Percentiles rank a stretch among this genome's conserved stretches.
These are phyloP conservation scores for Bolboschoenoplectus hybrid DNA, from an alignment of 202 grass and related monocot species.

Conservation along the genomic window DNA sequence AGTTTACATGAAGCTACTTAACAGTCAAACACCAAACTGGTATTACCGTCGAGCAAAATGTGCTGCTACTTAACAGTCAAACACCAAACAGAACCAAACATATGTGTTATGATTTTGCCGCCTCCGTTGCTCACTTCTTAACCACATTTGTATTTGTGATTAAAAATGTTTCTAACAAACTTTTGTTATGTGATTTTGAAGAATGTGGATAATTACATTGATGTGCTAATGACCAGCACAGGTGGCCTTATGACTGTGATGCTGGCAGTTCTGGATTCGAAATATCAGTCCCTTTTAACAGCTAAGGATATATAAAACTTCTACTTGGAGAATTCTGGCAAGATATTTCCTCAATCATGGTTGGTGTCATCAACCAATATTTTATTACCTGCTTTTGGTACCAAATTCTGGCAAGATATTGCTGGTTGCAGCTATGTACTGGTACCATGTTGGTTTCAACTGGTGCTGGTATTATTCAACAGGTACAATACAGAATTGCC, in stretches of 20 bases:
- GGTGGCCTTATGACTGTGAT: slow-evolving; percentile 50
- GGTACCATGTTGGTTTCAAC: neutral
- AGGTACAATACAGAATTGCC: neutral
- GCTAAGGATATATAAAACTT: slow-evolving; percentile 52
- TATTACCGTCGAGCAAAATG: neutral
- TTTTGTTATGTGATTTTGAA: slow-evolving; percentile 1
- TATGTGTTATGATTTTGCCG: neutral
- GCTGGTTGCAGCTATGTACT: neutral
- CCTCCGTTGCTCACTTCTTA: neutral
- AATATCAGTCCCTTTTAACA: slow-evolving; percentile 40
- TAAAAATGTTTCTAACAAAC: neutral
- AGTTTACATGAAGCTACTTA: neutral
- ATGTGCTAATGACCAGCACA: slow-evolving; percentile 54
- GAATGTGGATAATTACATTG: slow-evolving; percentile 53
- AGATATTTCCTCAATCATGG: slow-evolving; percentile 49
- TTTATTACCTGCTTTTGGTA: neutral
- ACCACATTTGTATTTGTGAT: neutral
- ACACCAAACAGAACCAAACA: neutral
- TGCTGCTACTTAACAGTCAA: neutral
- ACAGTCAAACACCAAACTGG: neutral
- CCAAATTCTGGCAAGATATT: neutral
- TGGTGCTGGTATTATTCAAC: neutral
- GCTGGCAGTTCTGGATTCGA: slow-evolving; percentile 42
- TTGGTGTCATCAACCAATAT: neutral
- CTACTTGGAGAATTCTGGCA: slow-evolving; percentile 46